phyloP scores from a whole-genome alignment of 352 stramenopile species.

The Globisporangium splendens region DNA sequence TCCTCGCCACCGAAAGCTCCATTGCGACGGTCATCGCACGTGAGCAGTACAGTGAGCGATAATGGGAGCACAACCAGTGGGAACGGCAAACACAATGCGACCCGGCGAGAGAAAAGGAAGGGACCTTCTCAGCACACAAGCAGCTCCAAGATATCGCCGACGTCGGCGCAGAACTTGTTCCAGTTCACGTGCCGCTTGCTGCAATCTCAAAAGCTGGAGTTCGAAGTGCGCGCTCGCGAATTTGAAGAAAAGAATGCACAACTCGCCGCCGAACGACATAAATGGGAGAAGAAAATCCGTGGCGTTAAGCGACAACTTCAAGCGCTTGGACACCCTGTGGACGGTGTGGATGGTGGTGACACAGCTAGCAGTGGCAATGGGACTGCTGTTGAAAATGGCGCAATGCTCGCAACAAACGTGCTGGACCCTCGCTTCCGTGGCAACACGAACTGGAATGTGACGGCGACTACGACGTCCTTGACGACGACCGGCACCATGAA shows the following conservation, averaged over 20 bases:
- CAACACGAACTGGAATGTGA: not conserved
- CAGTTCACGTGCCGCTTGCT: constrained; percentile 36
- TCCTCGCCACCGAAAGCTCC: too few relatives aligned
- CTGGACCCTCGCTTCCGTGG: too few relatives aligned
- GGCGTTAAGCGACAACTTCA: constrained; percentile 17
- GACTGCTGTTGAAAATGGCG: too few relatives aligned
- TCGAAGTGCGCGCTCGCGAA: constrained; percentile 37
- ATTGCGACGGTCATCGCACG: not conserved
- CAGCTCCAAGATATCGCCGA: constrained; percentile 18
- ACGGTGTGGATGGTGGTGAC: not conserved
- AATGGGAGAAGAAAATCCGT: constrained; percentile 39
- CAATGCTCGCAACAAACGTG: too few relatives aligned
- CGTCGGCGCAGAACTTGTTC: constrained; percentile 38
- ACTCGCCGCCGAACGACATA: constrained; percentile 25
- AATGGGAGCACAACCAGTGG: not conserved
- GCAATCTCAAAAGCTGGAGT: constrained; percentile 33
- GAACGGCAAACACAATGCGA: not conserved
- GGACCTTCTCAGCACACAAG: not conserved
- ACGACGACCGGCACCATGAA: not conserved
- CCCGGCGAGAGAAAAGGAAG: not conserved
- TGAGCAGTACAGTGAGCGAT: not conserved
- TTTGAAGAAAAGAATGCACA: constrained; percentile 35
- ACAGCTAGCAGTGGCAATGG: too few relatives aligned
- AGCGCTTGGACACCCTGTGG: constrained; percentile 3
- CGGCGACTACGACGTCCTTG: not conserved